Evolutionary conservation across 257 asterid species (phyloP).

Genomic region (Scutellaria baicalensis): DNA sequence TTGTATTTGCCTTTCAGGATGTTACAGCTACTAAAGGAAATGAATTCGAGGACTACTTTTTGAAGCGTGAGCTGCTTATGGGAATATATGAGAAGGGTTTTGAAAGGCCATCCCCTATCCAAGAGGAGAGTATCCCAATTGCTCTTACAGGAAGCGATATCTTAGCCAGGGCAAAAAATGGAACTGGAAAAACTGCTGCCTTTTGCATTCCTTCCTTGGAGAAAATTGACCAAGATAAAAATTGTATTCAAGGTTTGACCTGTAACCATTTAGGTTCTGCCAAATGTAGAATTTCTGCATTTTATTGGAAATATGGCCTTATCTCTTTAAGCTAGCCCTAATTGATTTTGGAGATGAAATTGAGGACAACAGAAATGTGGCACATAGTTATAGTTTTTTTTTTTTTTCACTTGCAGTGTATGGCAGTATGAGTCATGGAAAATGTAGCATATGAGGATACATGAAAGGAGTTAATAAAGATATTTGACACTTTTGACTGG

Average conservation of each 20-base stretch:
- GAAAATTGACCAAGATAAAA: conserved; percentile 64
- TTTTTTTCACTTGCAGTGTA: neutral
- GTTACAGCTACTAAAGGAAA: conserved; percentile 87
- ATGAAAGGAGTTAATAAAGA: neutral
- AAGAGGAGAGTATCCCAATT: conserved; percentile 84
- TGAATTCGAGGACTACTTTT: conserved; percentile 78
- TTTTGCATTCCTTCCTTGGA: conserved; percentile 76
- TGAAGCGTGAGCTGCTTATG: conserved; percentile 83
- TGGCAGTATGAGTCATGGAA: neutral
- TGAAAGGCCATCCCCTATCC: conserved; percentile 78
- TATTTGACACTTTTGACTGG: neutral
- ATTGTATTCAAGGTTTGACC: conserved; percentile 61
- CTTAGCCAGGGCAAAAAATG: conserved; percentile 80
- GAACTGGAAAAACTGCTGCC: conserved; percentile 88
- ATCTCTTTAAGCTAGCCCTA: neutral
- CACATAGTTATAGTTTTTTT: neutral
- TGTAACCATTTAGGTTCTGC: conserved; percentile 4
- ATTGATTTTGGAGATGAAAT: conserved; percentile 1
- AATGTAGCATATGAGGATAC: neutral
- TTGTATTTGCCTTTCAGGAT: conserved; percentile 37
- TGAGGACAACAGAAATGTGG: neutral
- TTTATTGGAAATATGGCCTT: neutral
- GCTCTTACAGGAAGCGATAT: conserved; percentile 79
- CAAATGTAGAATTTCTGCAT: neutral
- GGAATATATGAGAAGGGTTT: conserved; percentile 86